Base-by-base conservation (phyloP, 106 monocot species). In the Dioscorea alata region DNA sequence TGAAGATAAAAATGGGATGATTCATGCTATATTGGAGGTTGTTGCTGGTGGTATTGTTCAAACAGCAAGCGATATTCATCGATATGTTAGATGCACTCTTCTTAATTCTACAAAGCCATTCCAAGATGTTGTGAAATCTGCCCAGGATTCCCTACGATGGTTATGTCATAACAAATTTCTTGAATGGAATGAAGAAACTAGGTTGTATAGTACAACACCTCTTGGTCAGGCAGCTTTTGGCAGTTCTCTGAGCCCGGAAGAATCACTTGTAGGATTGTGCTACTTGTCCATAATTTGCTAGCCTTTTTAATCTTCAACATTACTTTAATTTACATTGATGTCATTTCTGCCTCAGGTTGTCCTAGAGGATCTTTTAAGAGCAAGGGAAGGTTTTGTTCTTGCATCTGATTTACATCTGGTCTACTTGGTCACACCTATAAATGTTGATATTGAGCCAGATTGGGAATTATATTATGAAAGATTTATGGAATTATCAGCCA, bases 1-100 rank as follows among this genome's bases (percentile, higher is more conserved):
- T 28, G 99, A 99, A 73, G 92, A 90, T 75, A 93, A 93, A 90
- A 99, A 99, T 85, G 99, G 99, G 61, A 99, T 99, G 99, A 90
- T 87, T 74, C 99, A 99, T 80, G 93, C 99, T 34, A 93, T 99
- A 58, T 78, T 99, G 81, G 99, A 99, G 75, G 99, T 99, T 71
- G 93, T 99, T 75, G 81, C 99, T 79, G 92, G 99, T 70, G 99
- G 99, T 13, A 90, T 92, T 71, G 99, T 99, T 57, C 99, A 99
- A 77, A 90, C 90, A 50, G 90, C 99, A 73, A 87, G 58, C 69
- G 99, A 99, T 68, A 87, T 99, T 66, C 75, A 99, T 85, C 90
- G 93, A 21, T 99, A 99, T 87, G 99, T 99, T 50, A 78, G 87
- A 61, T 99, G 99, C 68, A 99, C 99, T 35, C 99, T 99, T 60